These are phyloP conservation scores for Mycena kentingensis DNA, from an alignment of 768 basidiomycete genomes.

Conservation along the genomic window DNA sequence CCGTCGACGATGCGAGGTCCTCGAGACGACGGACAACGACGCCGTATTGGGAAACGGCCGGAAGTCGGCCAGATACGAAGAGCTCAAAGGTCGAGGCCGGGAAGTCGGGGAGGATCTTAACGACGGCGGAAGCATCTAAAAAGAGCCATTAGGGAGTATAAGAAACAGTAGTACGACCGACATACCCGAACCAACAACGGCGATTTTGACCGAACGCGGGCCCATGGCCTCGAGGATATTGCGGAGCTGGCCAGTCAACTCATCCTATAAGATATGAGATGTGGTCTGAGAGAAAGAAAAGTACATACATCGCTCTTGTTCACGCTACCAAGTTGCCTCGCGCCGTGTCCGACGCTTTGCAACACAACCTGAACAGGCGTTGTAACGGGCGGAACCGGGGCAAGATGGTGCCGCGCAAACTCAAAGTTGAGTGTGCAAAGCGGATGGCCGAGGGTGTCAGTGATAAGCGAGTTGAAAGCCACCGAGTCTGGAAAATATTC, in stretches of 20 bases:
- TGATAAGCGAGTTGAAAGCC: not conserved
- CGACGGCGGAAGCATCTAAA: not conserved
- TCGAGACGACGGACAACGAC: not conserved
- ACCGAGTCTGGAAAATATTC: not conserved
- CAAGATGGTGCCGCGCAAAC: not conserved
- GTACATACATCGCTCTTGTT: not conserved
- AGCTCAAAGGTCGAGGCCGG: not conserved
- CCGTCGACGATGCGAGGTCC: not conserved
- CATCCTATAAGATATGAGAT: not conserved
- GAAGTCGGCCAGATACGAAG: not conserved
- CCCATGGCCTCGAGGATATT: not conserved
- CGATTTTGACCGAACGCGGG: not conserved
- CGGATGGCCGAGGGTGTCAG: not conserved
- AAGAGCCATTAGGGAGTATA: not conserved
- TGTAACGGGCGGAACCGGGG: not conserved
- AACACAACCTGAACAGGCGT: not conserved
- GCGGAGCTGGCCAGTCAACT: not conserved
- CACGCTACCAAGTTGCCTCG: not conserved
- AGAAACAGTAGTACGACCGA: not conserved
- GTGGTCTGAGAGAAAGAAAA: not conserved
- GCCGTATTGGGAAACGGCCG: not conserved
- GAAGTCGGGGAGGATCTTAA: not conserved
- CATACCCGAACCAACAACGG: not conserved
- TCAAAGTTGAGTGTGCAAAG: not conserved
- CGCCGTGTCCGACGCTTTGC: not conserved